Percentiles rank a stretch among this genome's conserved stretches.
Conservation (phyloP, 371 early-diverging fungal species). For the Rhizopus sp. region DNA sequence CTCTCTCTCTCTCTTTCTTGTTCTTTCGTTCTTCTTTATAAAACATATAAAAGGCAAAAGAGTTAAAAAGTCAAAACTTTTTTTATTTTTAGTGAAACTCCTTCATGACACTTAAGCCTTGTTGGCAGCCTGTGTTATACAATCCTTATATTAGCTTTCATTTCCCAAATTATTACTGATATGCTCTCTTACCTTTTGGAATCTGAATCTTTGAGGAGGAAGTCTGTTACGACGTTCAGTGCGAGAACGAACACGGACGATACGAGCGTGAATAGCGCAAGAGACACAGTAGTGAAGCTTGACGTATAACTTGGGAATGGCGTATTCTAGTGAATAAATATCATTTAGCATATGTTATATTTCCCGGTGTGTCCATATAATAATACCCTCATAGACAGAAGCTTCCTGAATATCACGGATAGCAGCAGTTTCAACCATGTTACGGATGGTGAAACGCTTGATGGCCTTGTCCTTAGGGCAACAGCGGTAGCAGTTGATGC, state of each 20-base stretch:
- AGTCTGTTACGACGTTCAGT: slow-evolving; percentile 91
- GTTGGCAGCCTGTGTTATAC: slow-evolving; percentile 24
- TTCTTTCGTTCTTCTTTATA: too few species aligned
- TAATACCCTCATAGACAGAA: slow-evolving; percentile 87
- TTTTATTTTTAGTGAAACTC: background rate
- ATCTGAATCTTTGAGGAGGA: slow-evolving; percentile 89
- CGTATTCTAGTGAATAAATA: slow-evolving; percentile 66
- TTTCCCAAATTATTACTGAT: background rate
- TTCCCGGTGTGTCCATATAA: background rate
- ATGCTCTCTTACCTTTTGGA: slow-evolving; percentile 57
- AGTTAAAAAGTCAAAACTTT: background rate
- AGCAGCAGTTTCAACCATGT: slow-evolving; percentile 98
- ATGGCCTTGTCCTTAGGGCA: slow-evolving; percentile 99
- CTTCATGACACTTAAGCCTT: slow-evolving; percentile 24
- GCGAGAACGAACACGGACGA: slow-evolving; percentile 96
- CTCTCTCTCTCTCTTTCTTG: too few species aligned
- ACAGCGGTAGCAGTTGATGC: slow-evolving; percentile 98
- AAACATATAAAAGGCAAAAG: background rate
- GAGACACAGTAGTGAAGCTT: slow-evolving; percentile 98
- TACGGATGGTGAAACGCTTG: slow-evolving; percentile 97
- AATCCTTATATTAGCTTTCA: background rate
- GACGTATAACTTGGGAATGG: slow-evolving; percentile 97
- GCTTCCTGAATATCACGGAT: slow-evolving; percentile 96
- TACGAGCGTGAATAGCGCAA: slow-evolving; percentile 98
- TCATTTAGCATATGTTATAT: background rate